Base-by-base conservation (phyloP, 2,329 filamentous ascomycete species). In the Claviceps arundinis region DNA sequence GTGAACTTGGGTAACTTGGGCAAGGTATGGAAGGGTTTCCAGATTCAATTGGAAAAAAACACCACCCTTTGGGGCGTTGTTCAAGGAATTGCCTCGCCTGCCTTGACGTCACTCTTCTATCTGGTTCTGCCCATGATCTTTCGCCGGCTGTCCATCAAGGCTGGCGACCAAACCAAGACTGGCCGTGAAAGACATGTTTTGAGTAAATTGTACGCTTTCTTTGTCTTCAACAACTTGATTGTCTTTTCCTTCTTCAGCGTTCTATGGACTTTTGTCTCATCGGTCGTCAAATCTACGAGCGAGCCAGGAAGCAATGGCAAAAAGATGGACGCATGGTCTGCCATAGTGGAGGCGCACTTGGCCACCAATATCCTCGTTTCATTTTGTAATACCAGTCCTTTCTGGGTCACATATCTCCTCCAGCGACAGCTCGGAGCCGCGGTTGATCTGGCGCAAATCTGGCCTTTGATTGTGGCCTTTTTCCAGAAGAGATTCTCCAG, bases 201-300 rank as follows among this genome's bases (percentile, higher is more conserved):
- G 54, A 83, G 81, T 56, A 94, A 95, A 67, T 77, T 98, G 2
- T 98, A 94, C 69, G 79, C 87, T 17, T 98, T 98, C 72, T 98
- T 98, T 68, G 80, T 96, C 50, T 89, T 98, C 75, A 98, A 98
- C 77, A 97, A 97, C 64, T 69, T 98, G 52, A 73, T 98, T 58
- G 83, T 97, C 53, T 97, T 97, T 68, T 96, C 90, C 11, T 73
- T 95, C 14, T 97, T 97, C 67, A 88, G 87, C 45, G 82, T 87
- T 1, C 70, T 89, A 16, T 96, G 88, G 81, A 73, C 73, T 1
- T 89, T 90, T 60, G 73, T 89, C 8, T 70, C 81, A 1, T 73
- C 73, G 4, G 81, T 95, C 40, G 71, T 90, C 46, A 64, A 78
- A 3, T 70, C 76, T 45, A 80, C 80, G 0, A 66, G 74, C 11